Base-by-base conservation (phyloP, 768 basidiomycete species). In the Leccinum imitatum region DNA sequence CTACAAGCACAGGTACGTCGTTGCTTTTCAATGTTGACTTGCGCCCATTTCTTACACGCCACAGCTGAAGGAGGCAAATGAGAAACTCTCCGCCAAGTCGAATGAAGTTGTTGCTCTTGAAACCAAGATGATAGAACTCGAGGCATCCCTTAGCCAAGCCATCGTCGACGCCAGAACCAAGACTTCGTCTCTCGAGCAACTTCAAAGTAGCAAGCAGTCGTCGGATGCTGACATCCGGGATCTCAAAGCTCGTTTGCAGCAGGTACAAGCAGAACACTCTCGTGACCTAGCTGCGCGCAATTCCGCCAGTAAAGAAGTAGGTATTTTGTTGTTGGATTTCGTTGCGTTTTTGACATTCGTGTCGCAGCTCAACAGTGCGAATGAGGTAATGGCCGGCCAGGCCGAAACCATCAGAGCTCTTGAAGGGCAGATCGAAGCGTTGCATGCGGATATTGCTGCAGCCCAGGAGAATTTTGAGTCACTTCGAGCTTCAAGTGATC, bases 11-110 rank as follows among this genome's bases (percentile, higher is more conserved):
- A 89, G 81, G 90, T 83, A 69, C 33, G 74, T 8, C 33, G 21
- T 53, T 54, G 8, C 51, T 46, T 54, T 41, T 6, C 46, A 21
- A 50, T 35, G 19, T 35, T 56, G 25, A 46, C 39, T 50, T 58
- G 15, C 44, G n/a, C 31, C 31, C 52, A 48, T 25, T 55, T 55
- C 53, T 62, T 39, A 52, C 44, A 21, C 30, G 7, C 3, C 44
- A 37, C 64, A 93, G 90, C 78, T 91, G n/a, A 80, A 79, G 57
- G 83, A 85, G 58, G 80, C 83, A 1, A 81, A 71, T 11, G 79
- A 80, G n/a, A 77, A 78, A 14, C 73, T 92, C 39, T 75, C 78
- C 25, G 69, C 77, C 14, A 90, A 87, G 76, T 76, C 77, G 2
- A 76, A 78, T 33, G 72, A 75, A 23, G 78, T 87, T 25, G 67